These are phyloP conservation scores for Lecanicillium sp. DNA, from an alignment of 2,329 filamentous ascomycete species.

Conservation along the genomic window DNA sequence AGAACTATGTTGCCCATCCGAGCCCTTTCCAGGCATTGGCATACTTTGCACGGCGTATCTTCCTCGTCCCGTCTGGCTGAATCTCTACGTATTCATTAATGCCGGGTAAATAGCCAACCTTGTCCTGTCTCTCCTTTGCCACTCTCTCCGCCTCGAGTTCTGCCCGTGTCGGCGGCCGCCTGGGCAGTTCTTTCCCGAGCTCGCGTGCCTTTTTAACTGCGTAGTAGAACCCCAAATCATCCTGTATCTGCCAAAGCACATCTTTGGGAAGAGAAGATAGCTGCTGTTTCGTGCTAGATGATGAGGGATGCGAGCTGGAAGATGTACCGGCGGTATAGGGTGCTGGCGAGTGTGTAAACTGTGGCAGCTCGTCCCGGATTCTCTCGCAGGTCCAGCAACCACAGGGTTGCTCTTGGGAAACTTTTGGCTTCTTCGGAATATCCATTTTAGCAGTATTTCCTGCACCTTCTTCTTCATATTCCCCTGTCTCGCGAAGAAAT, in stretches of 20 bases:
- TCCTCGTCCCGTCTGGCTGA: not conserved
- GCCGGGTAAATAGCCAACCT: not conserved
- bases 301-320: not conserved
- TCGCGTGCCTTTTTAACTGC: not conserved
- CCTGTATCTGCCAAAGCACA: not conserved
- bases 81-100: conserved; percentile 1
- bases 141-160: not conserved
- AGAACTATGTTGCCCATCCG: not conserved
- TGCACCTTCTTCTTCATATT: not conserved
- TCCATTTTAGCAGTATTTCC: no score
- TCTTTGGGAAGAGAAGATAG: not conserved
- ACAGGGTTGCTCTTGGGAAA: not conserved
- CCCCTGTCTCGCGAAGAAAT: not conserved
- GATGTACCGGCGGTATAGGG: not conserved
- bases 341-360: not conserved
- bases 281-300: not conserved
- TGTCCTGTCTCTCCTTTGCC: not conserved
- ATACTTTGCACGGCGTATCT: conserved; percentile 1
- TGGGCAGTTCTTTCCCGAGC: not conserved
- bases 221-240: not conserved
- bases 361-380: not conserved
- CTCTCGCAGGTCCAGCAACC: conserved; percentile 1
- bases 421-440: no score
- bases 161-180: not conserved
- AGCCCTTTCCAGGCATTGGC: conserved; percentile 1